Percentiles rank a stretch among this genome's conserved stretches.
Conservation (phyloP, 495 filamentous ascomycete genomes). For the Venustampulla echinocandica region DNA sequence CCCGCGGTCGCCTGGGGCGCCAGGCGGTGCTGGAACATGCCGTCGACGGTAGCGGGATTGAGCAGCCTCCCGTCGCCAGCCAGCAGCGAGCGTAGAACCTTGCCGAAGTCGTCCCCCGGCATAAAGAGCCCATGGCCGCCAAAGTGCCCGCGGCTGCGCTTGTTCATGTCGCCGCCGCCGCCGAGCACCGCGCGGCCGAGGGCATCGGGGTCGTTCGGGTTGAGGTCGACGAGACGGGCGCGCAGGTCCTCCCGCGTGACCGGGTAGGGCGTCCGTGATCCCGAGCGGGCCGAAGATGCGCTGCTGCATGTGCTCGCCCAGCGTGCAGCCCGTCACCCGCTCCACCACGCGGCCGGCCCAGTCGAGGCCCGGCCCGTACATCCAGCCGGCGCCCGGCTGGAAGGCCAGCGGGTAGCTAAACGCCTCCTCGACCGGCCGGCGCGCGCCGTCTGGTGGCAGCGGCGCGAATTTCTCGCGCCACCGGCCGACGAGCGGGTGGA, state of each 20-base stretch:
- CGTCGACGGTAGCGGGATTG: conserved; percentile 30
- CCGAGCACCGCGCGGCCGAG: conserved; percentile 10
- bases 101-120: conserved; percentile 8
- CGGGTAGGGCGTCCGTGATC: conserved; percentile 38
- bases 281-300: conserved; percentile 29
- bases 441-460: conserved; percentile 8
- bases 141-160: conserved; percentile 25
- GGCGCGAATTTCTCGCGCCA: conserved; percentile 30
- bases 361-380: conserved; percentile 37
- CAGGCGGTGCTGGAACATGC: conserved; percentile 37
- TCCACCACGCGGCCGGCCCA: conserved; percentile 32
- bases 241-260: conserved; percentile 29
- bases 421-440: conserved; percentile 22
- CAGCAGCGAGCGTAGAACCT: conserved; percentile 29
- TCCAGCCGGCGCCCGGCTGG: conserved; percentile 42
- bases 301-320: conserved; percentile 37
- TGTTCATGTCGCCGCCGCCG: conserved; percentile 27
- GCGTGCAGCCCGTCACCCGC: conserved; percentile 13
- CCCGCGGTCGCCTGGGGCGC: conserved; percentile 11
- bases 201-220: conserved; percentile 13
- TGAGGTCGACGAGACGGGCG: conserved; percentile 28
- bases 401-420: conserved; percentile 35
- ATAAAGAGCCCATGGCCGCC: conserved; percentile 35
- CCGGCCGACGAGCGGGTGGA: conserved; percentile 26
- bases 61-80: conserved; percentile 36